Conservation (phyloP, 169 alveolate genomes). For the Plasmodium adleri region DNA sequence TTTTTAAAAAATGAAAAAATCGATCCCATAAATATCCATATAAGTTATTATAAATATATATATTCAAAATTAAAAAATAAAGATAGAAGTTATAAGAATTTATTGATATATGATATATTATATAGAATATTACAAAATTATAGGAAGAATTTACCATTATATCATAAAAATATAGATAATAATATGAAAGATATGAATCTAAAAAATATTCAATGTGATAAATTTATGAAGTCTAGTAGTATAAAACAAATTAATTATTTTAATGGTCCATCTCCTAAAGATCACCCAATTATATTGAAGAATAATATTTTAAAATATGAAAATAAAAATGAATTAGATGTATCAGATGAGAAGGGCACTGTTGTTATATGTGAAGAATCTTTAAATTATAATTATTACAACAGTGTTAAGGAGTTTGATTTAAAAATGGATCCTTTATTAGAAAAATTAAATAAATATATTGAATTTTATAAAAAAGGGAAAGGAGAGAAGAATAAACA, state of each 20-base stretch:
- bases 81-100: not conserved
- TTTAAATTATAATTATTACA: no score
- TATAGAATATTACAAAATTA: constrained; percentile 28
- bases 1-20: not conserved
- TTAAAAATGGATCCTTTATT: not conserved
- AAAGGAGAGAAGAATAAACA: constrained; percentile 9
- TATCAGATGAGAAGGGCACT: no score
- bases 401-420: no score
- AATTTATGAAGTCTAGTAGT: no score
- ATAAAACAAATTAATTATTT: no score
- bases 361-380: no score
- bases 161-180: not conserved
- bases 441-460: constrained; percentile 6
- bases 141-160: not conserved
- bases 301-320: no score
- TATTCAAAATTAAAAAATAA: constrained; percentile 11
- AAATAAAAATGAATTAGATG: no score
- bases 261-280: no score
- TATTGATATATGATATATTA: constrained; percentile 23
- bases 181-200: no score
- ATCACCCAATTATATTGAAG: no score
- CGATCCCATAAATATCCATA: constrained; percentile 25
- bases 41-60: constrained; percentile 13
- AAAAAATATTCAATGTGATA: no score
- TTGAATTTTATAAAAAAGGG: constrained; percentile 16